Conservation (phyloP, 2,329 filamentous ascomycete genomes). For the Pseudopyricularia javanii region DNA sequence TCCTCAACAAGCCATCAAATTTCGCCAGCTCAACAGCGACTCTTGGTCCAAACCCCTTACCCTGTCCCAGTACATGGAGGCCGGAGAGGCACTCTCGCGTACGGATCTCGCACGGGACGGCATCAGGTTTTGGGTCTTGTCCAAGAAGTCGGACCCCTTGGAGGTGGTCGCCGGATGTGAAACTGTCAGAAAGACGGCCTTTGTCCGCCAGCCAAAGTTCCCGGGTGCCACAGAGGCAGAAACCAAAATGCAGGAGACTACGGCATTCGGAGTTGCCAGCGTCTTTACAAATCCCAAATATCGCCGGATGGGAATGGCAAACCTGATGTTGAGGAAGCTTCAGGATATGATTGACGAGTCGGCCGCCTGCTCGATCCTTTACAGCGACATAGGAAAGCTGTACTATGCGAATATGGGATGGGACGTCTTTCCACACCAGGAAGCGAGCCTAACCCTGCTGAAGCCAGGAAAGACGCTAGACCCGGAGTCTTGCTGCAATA, state of each 20-base stretch:
- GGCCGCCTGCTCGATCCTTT: conserved; percentile 19
- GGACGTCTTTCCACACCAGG: conserved; percentile 16
- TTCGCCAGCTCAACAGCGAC: conserved; percentile 17
- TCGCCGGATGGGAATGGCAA: conserved; percentile 21
- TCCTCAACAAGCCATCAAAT: conserved; percentile 13
- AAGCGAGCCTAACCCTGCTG: conserved; percentile 19
- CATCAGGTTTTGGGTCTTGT: conserved; percentile 19
- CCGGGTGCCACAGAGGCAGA: neutral
- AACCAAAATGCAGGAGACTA: conserved; percentile 10
- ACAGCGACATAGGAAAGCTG: conserved; percentile 18
- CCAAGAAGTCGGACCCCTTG: conserved; percentile 13
- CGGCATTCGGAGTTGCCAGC: conserved; percentile 19
- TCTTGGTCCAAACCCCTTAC: conserved; percentile 17
- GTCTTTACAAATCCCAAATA: conserved; percentile 21
- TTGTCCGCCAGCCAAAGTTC: neutral
- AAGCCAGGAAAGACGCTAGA: neutral
- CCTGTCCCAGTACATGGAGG: conserved; percentile 15
- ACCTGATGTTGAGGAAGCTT: conserved; percentile 18
- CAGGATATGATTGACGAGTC: conserved; percentile 20
- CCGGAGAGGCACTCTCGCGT: conserved; percentile 14
- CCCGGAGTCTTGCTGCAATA: neutral
- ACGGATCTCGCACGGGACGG: conserved; percentile 12
- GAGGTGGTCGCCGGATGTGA: conserved; percentile 22
- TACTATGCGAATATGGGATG: conserved; percentile 22
- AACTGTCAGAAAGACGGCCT: conserved; percentile 7